Evolutionary conservation across 768 basidiomycete species (phyloP).

Genomic region (Solioccasus polychromus): DNA sequence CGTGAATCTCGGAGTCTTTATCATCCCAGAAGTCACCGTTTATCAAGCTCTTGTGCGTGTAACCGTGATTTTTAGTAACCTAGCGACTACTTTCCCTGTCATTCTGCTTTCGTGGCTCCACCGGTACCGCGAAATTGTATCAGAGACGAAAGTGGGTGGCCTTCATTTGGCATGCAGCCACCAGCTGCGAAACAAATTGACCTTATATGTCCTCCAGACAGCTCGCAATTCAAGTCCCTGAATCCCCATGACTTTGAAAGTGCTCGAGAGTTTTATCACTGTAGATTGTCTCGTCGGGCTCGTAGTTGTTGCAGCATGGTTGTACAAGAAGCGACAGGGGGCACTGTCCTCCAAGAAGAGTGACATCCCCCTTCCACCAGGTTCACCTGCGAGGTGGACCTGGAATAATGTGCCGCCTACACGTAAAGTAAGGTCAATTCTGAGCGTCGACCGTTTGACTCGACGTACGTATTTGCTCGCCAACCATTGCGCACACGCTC

Average conservation of each 20-base stretch:
- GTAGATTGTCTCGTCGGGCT: neutral
- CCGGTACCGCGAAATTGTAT: too few species aligned
- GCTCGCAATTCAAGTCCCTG: too few species aligned
- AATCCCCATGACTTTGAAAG: neutral
- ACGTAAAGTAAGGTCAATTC: conserved; percentile 14
- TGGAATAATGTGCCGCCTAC: conserved; percentile 20
- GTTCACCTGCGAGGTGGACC: conserved; percentile 25
- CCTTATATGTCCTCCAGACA: too few species aligned
- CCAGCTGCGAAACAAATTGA: too few species aligned
- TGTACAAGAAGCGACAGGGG: conserved; percentile 6
- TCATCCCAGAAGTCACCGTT: too few species aligned
- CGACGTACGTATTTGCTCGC: neutral
- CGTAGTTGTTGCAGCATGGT: neutral
- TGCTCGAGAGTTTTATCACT: neutral
- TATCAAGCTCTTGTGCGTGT: too few species aligned
- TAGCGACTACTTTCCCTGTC: too few species aligned
- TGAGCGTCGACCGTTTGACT: neutral
- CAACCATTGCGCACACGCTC: conserved; percentile 29
- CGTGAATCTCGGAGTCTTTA: too few species aligned
- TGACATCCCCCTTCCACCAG: conserved; percentile 22
- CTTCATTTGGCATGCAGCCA: too few species aligned
- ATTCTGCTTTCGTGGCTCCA: too few species aligned
- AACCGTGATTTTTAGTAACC: too few species aligned
- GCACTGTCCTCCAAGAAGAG: conserved; percentile 1
- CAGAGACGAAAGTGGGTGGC: too few species aligned